Conservation (phyloP, 768 basidiomycete genomes). For the Tricholoma hemisulphureum region DNA sequence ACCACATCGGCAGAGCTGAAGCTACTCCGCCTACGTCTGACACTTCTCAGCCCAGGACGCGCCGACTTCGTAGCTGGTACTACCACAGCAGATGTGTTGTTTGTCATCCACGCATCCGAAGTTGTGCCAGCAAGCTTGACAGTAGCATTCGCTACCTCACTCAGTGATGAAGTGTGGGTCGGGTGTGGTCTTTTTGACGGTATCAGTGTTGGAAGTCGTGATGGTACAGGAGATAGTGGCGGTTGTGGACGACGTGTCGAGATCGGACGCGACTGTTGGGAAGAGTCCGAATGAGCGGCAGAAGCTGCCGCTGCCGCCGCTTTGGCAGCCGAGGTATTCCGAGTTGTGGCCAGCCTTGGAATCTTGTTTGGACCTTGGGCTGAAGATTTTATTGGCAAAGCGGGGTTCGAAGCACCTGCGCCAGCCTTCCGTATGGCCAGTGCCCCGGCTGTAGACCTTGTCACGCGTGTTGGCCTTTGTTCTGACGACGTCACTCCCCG, state of each 20-base stretch:
- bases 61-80: constrained; percentile 69
- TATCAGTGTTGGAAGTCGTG: constrained; percentile 72
- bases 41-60: constrained; percentile 70
- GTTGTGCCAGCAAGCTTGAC: constrained; percentile 37
- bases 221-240: constrained; percentile 69
- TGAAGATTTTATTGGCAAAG: constrained; percentile 44
- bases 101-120: constrained; percentile 75
- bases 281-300: constrained; percentile 24
- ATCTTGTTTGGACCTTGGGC: constrained; percentile 64
- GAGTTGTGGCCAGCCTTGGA: constrained; percentile 58
- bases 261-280: constrained; percentile 17
- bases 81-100: constrained; percentile 66
- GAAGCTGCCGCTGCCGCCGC: constrained; percentile 39
- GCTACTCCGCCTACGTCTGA: constrained; percentile 78
- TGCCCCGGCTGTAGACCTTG: constrained; percentile 64
- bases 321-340: constrained; percentile 49
- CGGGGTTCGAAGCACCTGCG: constrained; percentile 32
- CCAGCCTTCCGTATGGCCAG: constrained; percentile 55
- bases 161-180: constrained; percentile 43
- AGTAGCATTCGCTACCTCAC: constrained; percentile 46
- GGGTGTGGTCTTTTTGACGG: constrained; percentile 51
- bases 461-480: constrained; percentile 70
- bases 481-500: constrained; percentile 62
- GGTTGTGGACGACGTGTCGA: constrained; percentile 34
- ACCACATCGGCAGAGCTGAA: constrained; percentile 86